A percentile compares a stretch with the other conserved stretches of the same genome.
Evolutionary conservation across 306 rosid genomes (phyloP).

Genomic region (Mucuna pruriens): DNA sequence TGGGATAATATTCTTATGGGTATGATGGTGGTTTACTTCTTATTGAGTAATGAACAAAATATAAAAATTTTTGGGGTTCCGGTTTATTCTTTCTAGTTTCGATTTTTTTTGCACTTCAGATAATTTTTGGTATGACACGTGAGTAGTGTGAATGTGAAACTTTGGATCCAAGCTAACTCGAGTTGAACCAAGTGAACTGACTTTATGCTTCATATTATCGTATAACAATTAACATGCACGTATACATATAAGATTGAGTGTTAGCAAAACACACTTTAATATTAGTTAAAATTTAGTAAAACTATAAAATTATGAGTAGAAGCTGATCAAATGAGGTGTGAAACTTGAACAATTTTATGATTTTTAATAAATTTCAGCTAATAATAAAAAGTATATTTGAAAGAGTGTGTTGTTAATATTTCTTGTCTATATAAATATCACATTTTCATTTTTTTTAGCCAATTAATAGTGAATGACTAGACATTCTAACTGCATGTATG

Average conservation of each 20-base stretch:
- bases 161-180: background rate
- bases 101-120: background rate
- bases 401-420: no score
- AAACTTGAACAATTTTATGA: no score
- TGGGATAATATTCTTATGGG: background rate
- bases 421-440: background rate
- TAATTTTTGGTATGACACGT: background rate
- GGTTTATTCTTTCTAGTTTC: background rate
- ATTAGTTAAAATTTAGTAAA: no score
- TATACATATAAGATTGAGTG: background rate
- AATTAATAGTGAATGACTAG: background rate
- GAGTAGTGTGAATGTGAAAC: background rate
- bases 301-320: no score
- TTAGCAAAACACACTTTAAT: no score
- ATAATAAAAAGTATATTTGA: no score
- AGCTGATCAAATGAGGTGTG: no score
- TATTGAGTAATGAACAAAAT: background rate
- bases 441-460: background rate
- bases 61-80: background rate
- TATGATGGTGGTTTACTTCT: background rate
- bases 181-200: background rate
- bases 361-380: no score
- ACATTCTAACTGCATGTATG: background rate
- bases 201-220: background rate
- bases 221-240: background rate